These are phyloP conservation scores for Carnegiea gigantea DNA, from an alignment of 179 eudicot species.

Conservation along the genomic window DNA sequence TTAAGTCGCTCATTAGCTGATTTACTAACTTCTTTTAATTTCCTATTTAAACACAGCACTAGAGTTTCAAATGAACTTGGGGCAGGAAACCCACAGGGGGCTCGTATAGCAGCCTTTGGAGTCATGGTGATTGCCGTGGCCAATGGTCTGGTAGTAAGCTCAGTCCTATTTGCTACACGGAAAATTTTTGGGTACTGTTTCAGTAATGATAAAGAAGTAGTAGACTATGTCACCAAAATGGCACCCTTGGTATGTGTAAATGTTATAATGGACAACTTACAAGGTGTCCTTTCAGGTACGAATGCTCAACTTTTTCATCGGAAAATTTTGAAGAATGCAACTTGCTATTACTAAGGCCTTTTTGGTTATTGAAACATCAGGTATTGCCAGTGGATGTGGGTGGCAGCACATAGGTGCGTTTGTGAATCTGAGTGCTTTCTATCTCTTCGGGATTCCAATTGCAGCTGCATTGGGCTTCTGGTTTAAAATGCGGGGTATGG, in stretches of 20 bases:
- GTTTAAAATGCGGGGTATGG: conserved; percentile 49
- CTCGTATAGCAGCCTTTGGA: conserved; percentile 53
- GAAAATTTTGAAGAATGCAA: not conserved
- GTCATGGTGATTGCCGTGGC: conserved; percentile 44
- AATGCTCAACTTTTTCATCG: not conserved
- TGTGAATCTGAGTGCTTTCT: conserved; percentile 70
- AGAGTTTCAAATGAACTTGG: conserved; percentile 83
- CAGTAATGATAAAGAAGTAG: conserved; percentile 71
- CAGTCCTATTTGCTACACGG: conserved; percentile 42
- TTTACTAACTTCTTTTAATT: not conserved
- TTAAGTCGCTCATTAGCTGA: too few species aligned
- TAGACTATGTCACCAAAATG: conserved; percentile 62
- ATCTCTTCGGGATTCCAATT: conserved; percentile 65
- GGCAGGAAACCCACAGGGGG: conserved; percentile 60
- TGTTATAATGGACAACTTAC: conserved; percentile 52
- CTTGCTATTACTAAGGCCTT: not conserved
- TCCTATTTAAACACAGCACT: conserved; percentile 40
- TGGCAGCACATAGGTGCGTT: conserved; percentile 86
- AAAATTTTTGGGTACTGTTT: conserved; percentile 58
- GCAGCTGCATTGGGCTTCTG: conserved; percentile 54
- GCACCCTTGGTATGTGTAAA: conserved; percentile 63
- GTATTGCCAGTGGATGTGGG: conserved; percentile 87
- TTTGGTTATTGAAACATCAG: conserved; percentile 32
- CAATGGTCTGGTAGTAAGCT: conserved; percentile 45
- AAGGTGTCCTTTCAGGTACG: conserved; percentile 68